Evolutionary conservation across 371 early-diverging fungal genomes (phyloP), one percentile per base, ranked within the genome.

Genomic region (Rhizomucor pusillus): DNA sequence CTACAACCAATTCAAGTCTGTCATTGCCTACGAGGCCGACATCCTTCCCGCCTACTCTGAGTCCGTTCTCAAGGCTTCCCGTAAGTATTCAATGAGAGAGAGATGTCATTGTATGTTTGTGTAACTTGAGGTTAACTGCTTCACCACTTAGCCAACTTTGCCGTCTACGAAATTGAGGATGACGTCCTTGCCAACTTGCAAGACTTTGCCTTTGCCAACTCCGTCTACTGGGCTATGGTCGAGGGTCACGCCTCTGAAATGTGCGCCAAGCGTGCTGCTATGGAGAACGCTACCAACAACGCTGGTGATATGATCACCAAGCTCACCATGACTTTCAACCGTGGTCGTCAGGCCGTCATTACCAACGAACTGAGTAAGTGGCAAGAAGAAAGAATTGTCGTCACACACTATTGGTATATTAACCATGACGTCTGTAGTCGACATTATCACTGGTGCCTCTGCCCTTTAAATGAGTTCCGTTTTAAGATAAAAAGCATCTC

Each of bases 211-310:
- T 85, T 95, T 54, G 95, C 96, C 72, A 95, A 93, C 85, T 71
- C 82, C 67, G 54, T 98, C 64, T 92, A 90, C 90, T 94, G 94
- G 93, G 94, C 90, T 59, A 77, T 99, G 65, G 89, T 87, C 48
- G 99, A 99, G 80, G 96, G 97, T 58, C 93, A 97, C 69, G 97
- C 97, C 51, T 80, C 95, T 47, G 99, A 98, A 77, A 92, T 97
- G 91, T 86, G 92, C 44, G 92, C 99, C 67, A 93, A 92, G 89
- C 90, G 97, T 65, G 86, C 91, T 65, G 97, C 99, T 73, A 98
- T 97, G 99, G 99, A 98, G 86, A 98, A 98, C 79, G 98, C 98
- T 50, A 97, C 97, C 76, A 95, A 96, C 89, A 98, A 98, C 80
- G 99, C 98, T 56, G 93, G 91, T 71, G 90, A 91, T 47, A 89